These are phyloP conservation scores for Trametes gibbosa DNA, from an alignment of 768 basidiomycete genomes.

Conservation along the genomic window DNA sequence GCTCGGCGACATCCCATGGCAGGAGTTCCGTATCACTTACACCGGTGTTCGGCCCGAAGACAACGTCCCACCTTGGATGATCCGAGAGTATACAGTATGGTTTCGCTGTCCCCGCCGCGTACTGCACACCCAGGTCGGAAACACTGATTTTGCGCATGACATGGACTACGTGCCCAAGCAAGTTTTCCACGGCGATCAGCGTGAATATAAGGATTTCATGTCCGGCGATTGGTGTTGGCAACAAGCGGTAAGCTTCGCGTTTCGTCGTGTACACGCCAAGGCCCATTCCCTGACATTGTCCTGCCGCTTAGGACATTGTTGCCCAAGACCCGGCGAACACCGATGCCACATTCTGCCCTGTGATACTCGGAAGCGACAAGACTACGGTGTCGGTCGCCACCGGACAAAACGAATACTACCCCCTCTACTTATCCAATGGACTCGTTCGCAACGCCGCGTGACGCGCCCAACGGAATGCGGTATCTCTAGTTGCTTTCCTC, in stretches of 20 bases:
- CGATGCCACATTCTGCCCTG: background rate
- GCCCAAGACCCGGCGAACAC: background rate
- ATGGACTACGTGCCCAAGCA: constrained; percentile 23
- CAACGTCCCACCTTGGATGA: constrained; percentile 26
- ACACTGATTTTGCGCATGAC: constrained; percentile 21
- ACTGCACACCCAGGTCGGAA: constrained; percentile 21
- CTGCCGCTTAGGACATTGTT: background rate
- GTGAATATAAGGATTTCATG: constrained; percentile 21
- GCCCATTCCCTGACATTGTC: background rate
- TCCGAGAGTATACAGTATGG: constrained; percentile 21
- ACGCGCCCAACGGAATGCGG: constrained; percentile 23
- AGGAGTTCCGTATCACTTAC: constrained; percentile 32
- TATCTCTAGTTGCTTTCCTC: constrained; percentile 25
- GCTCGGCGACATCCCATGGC: constrained; percentile 38
- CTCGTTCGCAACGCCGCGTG: constrained; percentile 21
- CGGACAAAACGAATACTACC: constrained; percentile 30
- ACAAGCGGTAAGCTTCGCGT: background rate
- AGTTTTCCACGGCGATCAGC: constrained; percentile 5
- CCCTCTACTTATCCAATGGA: constrained; percentile 27
- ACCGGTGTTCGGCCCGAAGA: background rate
- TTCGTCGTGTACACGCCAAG: too few relatives aligned
- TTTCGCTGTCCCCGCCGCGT: constrained; percentile 18
- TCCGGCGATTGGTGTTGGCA: constrained; percentile 11
- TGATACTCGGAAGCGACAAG: constrained; percentile 5
- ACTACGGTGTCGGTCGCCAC: constrained; percentile 27